phyloP scores from a whole-genome alignment of 345 rosid species.

The Passiflora organensis region DNA sequence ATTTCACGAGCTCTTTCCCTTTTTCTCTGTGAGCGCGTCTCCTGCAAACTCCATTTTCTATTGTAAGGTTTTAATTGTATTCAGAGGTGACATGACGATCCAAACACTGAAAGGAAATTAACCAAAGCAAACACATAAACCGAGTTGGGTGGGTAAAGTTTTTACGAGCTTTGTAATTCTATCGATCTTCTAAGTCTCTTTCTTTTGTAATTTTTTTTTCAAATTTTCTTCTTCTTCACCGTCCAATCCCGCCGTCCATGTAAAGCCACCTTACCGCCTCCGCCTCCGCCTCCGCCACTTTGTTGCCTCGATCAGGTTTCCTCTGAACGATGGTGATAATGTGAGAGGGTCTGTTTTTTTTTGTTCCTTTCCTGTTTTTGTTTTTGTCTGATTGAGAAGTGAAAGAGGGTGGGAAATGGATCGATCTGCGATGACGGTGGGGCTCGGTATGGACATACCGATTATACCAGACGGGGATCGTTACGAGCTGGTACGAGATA shows the following conservation, averaged over 20 bases:
- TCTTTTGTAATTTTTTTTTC: conserved; percentile 12
- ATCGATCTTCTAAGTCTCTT: background rate
- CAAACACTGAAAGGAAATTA: background rate
- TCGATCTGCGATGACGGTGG: conserved; percentile 59
- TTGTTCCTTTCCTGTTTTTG: background rate
- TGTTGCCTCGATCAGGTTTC: conserved; percentile 4
- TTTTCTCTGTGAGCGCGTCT: conserved; percentile 11
- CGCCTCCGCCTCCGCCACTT: too few relatives aligned
- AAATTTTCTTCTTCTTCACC: conserved; percentile 38
- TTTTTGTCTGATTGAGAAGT: background rate
- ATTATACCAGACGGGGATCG: conserved; percentile 94
- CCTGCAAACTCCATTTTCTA: conserved; percentile 9
- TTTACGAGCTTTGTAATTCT: conserved; percentile 37
- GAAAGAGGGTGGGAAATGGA: conserved; percentile 42
- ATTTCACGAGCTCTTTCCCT: conserved; percentile 20
- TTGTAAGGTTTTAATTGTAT: background rate
- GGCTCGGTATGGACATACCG: conserved; percentile 91
- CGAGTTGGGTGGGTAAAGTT: conserved; percentile 31
- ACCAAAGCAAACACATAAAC: background rate
- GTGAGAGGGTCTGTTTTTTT: conserved; percentile 8
- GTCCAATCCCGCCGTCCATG: conserved; percentile 17
- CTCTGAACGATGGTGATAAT: conserved; percentile 15
- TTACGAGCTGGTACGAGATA: conserved; percentile 78
- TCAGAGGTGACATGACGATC: background rate
- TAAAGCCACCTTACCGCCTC: conserved; percentile 22